A percentile compares a stretch with the other conserved stretches of the same genome.
Conservation (phyloP, 495 filamentous ascomycete species). For the Bacidia gigantensis region DNA sequence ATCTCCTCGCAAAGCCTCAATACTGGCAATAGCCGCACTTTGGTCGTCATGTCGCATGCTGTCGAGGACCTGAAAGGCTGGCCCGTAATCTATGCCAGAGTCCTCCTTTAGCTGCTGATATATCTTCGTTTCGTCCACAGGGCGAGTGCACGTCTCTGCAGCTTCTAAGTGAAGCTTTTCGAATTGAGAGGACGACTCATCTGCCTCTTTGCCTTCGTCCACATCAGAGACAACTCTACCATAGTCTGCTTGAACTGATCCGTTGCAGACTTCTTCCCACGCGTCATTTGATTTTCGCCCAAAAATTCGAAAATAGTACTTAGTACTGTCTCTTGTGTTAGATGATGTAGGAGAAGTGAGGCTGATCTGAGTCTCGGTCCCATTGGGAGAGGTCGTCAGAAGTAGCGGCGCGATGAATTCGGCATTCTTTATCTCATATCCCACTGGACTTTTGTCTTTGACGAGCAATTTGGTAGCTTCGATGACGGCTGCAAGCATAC, state of each 20-base stretch:
- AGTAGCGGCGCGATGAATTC: slow-evolving; percentile 21
- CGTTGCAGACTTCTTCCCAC: slow-evolving; percentile 18
- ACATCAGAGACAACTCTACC: background rate
- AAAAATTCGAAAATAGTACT: slow-evolving; percentile 17
- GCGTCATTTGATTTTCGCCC: slow-evolving; percentile 9
- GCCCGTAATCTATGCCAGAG: background rate
- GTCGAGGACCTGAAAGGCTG: background rate
- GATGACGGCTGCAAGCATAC: slow-evolving; percentile 24
- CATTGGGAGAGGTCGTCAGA: slow-evolving; percentile 21
- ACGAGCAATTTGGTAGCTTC: slow-evolving; percentile 21
- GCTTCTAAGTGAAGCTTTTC: background rate
- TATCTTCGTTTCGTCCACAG: background rate
- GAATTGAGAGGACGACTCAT: background rate
- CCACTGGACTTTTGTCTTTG: background rate
- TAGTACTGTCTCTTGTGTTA: slow-evolving; percentile 1
- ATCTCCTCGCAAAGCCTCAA: background rate
- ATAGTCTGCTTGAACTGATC: slow-evolving; percentile 13
- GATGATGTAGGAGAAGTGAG: slow-evolving; percentile 12
- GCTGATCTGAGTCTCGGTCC: slow-evolving; percentile 25
- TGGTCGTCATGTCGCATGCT: background rate
- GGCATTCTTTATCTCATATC: slow-evolving; percentile 14
- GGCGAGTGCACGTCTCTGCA: background rate
- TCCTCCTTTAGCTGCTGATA: background rate
- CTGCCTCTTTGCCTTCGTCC: slow-evolving; percentile 1
- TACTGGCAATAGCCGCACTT: background rate